Conservation (phyloP, 208 protist genomes). For the Acanthamoeba sp. region DNA sequence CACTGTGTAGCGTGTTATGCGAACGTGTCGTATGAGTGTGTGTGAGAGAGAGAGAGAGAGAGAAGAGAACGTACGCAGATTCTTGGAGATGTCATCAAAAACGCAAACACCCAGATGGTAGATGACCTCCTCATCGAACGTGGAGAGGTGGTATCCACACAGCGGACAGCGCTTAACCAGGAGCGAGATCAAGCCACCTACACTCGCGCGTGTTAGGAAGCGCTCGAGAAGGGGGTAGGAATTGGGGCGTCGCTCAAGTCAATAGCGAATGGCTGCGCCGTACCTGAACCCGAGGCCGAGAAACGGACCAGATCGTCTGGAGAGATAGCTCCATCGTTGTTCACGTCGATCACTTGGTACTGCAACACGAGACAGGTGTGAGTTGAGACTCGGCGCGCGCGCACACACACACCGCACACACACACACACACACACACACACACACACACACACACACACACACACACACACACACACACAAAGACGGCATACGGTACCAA, state of each 20-base stretch:
- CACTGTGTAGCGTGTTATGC: conserved; percentile 5
- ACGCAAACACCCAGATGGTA: conserved; percentile 60
- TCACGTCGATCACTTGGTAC: conserved; percentile 64
- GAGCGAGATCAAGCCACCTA: conserved; percentile 1
- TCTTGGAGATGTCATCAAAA: conserved; percentile 63
- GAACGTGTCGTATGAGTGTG: not conserved
- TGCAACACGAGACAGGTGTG: no score
- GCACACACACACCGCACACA: no score
- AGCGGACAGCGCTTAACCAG: conserved; percentile 24
- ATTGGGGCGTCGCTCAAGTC: not conserved
- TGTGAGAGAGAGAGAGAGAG: not conserved
- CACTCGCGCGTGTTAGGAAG: no score
- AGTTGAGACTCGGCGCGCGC: no score
- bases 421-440: no score
- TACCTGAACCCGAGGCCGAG: conserved; percentile 42
- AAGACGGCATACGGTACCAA: not conserved
- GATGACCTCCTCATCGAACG: conserved; percentile 36
- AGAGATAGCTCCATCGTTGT: conserved; percentile 33
- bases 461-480: not conserved
- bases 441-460: no score
- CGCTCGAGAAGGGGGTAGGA: not conserved
- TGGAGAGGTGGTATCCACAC: conserved; percentile 50
- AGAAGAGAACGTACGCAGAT: not conserved
- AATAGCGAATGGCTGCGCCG: not conserved
- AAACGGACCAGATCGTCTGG: conserved; percentile 30